Evolutionary conservation across 495 filamentous ascomycete species (phyloP).

Genomic region (Hypoxylon lienhwacheense): DNA sequence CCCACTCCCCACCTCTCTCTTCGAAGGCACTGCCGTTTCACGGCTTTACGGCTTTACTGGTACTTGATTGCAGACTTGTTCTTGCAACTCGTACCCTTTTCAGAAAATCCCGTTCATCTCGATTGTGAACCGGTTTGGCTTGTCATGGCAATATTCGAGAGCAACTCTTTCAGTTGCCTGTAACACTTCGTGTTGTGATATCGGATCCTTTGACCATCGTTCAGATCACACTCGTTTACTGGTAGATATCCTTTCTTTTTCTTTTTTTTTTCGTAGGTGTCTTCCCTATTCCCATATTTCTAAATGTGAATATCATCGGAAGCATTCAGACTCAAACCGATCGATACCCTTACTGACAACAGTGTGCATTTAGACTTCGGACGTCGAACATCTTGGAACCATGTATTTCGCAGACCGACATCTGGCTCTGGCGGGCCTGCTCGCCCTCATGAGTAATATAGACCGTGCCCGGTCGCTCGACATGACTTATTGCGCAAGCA

Average conservation of each 20-base stretch:
- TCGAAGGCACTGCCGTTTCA: constrained; percentile 25
- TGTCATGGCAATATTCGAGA: constrained; percentile 34
- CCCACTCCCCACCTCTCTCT: constrained; percentile 16
- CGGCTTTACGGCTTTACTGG: constrained; percentile 15
- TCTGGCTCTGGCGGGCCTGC: constrained; percentile 18
- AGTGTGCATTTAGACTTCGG: constrained; percentile 2
- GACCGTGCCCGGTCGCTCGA: constrained; percentile 31
- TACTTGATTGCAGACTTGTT: constrained; percentile 13
- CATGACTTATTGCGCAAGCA: constrained; percentile 45
- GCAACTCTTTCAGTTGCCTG: constrained; percentile 22
- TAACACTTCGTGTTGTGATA: constrained; percentile 24
- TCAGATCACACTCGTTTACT: constrained; percentile 19
- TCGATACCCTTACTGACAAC: constrained; percentile 10
- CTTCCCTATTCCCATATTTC: neutral
- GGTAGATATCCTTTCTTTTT: constrained; percentile 10
- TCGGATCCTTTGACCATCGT: constrained; percentile 16
- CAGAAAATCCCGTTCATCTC: neutral
- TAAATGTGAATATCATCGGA: neutral
- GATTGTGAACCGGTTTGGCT: constrained; percentile 21
- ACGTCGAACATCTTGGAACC: constrained; percentile 5
- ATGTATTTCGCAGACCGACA: constrained; percentile 27
- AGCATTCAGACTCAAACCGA: neutral
- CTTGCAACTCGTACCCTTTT: constrained; percentile 13
- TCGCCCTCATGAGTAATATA: constrained; percentile 25
- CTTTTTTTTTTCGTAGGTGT: neutral